Conservation (phyloP, 768 basidiomycete species). For the Amylocystis lapponica region DNA sequence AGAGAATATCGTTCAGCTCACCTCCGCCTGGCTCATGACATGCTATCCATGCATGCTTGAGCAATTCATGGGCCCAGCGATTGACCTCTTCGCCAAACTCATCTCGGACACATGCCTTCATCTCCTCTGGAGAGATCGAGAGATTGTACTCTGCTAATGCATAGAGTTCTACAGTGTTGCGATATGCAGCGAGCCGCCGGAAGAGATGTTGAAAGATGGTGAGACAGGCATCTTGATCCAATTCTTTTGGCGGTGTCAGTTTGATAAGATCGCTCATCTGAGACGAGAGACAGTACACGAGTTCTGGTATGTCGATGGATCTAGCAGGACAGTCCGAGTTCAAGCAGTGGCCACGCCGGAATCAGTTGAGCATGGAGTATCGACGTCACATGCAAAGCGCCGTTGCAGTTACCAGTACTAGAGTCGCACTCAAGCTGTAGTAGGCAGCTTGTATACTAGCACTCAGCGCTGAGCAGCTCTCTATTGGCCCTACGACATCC, state of each 20-base stretch:
- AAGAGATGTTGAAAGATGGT: constrained; percentile 39
- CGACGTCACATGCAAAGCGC: too few relatives aligned
- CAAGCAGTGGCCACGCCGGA: too few relatives aligned
- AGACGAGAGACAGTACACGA: too few relatives aligned
- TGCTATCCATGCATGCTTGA: constrained; percentile 39
- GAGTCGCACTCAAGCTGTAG: too few relatives aligned
- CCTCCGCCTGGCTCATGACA: constrained; percentile 39
- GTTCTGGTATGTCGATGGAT: too few relatives aligned
- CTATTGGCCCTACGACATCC: too few relatives aligned
- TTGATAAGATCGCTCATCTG: constrained; percentile 21
- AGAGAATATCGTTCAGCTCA: constrained; percentile 6
- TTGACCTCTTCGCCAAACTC: constrained; percentile 34
- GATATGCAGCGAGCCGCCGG: constrained; percentile 38
- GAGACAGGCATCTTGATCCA: constrained; percentile 28
- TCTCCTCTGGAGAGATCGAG: constrained; percentile 17
- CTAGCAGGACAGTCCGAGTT: too few relatives aligned
- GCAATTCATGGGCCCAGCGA: constrained; percentile 39
- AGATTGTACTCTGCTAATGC: constrained; percentile 29
- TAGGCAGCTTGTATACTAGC: too few relatives aligned
- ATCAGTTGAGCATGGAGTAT: too few relatives aligned
- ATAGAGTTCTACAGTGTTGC: constrained; percentile 39
- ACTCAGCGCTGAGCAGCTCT: too few relatives aligned
- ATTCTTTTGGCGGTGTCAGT: constrained; percentile 33
- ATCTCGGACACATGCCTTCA: constrained; percentile 13
- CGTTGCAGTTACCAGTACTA: too few relatives aligned